Base-by-base conservation (phyloP, 1,284 basidiomycete species). In the Mixia osmundae region DNA sequence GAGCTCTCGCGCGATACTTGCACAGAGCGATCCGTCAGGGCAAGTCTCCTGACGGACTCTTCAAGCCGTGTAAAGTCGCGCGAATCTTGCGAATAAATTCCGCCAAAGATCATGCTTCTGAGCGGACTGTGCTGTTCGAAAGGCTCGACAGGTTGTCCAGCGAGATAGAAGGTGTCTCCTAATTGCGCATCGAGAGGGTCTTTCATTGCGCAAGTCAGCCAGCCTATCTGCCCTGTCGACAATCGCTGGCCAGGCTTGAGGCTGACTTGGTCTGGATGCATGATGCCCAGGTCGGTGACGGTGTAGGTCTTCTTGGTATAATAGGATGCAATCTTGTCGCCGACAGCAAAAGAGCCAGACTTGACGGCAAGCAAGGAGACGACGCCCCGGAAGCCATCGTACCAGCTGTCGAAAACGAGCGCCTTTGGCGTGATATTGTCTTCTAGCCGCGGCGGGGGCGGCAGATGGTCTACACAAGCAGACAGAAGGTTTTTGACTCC, bases 91-190 rank as follows among this genome's bases (percentile, higher is more conserved):
- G 91, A 91, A 53, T 85, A 99, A 33, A 95, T 68, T 24, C 91
- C 89, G 2, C 91, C 87, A 52, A 76, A 99, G 12, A 95, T 85
- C 85, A 95, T 97, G 1, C 87, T 76, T 58, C 89, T 85, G 22
- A 80, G 70, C 12, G 78, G 76, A 51, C 79, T 72, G 61, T 94
- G 94, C 0, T 78, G 82, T n/a, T 79, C 74, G 57, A 97, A 68
- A 0, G 85, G 69, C 33, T 80, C 70, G 3, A 89, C 77, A 6
- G 62, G 60, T 38, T 69, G 65, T n/a, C 76, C 73, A 3, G 71
- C 64, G 20, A 68, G 70, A 54, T 85, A 68, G 39, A 97, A 65
- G 0, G 91, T 97, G 54, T 99, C 91, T 24, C 91, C 91, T 38
- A 94, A 73, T 51, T 76, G 73, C 18, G 80, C 87, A 63, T 97